Evolutionary conservation across 495 filamentous ascomycete genomes (phyloP).

Genomic region (Aspergillus sparsus): DNA sequence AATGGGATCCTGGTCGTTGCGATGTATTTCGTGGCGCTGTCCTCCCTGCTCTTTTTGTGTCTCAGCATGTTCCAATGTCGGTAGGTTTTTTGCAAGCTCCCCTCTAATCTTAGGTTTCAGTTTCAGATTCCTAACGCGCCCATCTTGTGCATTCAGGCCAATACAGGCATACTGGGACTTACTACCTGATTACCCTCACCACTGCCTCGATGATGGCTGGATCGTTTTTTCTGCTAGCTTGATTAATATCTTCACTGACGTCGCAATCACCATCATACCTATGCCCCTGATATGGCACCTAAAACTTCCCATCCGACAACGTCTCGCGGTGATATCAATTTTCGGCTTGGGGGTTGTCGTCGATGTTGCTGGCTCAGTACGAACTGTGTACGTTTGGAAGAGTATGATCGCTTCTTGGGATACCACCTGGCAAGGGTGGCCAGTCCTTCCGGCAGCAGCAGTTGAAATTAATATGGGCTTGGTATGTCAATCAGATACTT

Average conservation of each 20-base stretch:
- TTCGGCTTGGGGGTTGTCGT: constrained; percentile 61
- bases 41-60: constrained; percentile 50
- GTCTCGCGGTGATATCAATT: constrained; percentile 57
- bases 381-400: constrained; percentile 56
- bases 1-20: constrained; percentile 44
- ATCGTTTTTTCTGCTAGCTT: constrained; percentile 56
- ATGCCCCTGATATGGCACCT: constrained; percentile 60
- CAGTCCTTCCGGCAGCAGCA: constrained; percentile 51
- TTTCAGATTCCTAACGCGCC: background rate
- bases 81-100: constrained; percentile 35
- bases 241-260: constrained; percentile 62
- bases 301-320: constrained; percentile 54
- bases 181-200: constrained; percentile 32
- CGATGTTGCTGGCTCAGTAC: constrained; percentile 56
- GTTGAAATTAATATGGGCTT: constrained; percentile 62
- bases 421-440: constrained; percentile 55
- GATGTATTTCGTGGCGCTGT: constrained; percentile 46
- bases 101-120: background rate
- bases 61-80: constrained; percentile 58
- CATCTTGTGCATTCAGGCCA: constrained; percentile 40
- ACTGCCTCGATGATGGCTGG: constrained; percentile 53
- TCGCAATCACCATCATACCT: constrained; percentile 57
- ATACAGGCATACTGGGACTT: constrained; percentile 56
- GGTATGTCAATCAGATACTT: constrained; percentile 40
- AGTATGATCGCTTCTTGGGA: constrained; percentile 53